These are phyloP conservation scores for Salix dunnii DNA, from an alignment of 345 rosid species.

Conservation along the genomic window DNA sequence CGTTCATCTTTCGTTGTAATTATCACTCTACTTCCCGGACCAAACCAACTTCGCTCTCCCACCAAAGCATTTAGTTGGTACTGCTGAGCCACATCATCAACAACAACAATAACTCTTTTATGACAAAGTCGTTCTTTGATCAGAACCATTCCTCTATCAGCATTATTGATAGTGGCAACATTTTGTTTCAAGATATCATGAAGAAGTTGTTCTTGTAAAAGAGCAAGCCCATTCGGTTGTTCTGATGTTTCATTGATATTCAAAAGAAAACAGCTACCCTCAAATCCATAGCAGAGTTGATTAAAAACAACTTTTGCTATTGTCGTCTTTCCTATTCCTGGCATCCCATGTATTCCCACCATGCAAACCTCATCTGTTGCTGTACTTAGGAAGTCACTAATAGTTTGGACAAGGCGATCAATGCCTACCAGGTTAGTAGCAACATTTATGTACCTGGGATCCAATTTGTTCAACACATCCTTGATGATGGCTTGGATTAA, in stretches of 20 bases:
- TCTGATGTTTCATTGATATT: not conserved
- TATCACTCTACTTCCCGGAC: not conserved
- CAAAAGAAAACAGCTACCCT: not conserved
- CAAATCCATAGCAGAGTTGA: not conserved
- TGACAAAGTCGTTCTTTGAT: too few species aligned
- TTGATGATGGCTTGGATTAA: constrained; percentile 27
- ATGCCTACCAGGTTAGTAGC: not conserved
- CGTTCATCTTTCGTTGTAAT: constrained; percentile 5
- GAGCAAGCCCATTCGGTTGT: not conserved
- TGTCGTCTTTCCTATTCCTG: not conserved
- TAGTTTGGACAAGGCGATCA: not conserved
- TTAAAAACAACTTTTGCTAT: not conserved
- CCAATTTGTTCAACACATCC: constrained; percentile 25
- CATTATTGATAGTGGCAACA: too few species aligned
- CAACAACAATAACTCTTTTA: too few species aligned
- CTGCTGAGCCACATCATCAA: too few species aligned
- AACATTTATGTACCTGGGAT: not conserved
- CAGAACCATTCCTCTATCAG: too few species aligned
- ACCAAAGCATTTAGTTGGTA: too few species aligned
- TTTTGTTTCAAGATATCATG: too few species aligned
- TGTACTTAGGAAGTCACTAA: constrained; percentile 13
- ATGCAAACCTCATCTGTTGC: not conserved
- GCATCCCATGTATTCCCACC: not conserved
- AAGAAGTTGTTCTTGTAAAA: too few species aligned
- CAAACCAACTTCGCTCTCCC: too few species aligned